A percentile compares a stretch with the other conserved stretches of the same genome.
These are phyloP conservation scores for Blastobotrys raffinosifermentans DNA, from an alignment of 1,139 yeast genomes.

Conservation along the genomic window DNA sequence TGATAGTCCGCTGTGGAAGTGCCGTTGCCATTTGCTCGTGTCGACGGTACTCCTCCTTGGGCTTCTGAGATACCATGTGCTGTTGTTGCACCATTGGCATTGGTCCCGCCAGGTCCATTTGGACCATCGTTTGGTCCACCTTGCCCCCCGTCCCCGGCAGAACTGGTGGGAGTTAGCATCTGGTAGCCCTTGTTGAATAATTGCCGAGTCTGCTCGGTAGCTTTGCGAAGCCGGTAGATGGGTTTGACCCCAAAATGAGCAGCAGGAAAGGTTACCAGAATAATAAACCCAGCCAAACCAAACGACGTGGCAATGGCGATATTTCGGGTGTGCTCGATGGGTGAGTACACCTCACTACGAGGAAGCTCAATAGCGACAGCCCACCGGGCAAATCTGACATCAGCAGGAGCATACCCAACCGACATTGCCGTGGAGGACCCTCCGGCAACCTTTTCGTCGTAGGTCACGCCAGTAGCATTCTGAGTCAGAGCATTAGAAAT, in stretches of 20 bases:
- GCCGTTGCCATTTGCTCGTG: too few relatives aligned
- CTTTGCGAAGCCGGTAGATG: conserved; percentile 70
- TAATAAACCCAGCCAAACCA: conserved; percentile 72
- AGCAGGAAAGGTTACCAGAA: conserved; percentile 68
- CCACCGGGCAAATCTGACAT: conserved; percentile 56
- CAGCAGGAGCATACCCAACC: conserved; percentile 61
- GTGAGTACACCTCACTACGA: conserved; percentile 52
- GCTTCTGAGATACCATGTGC: too few relatives aligned
- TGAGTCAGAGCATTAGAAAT: conserved; percentile 37
- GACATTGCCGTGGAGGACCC: conserved; percentile 45
- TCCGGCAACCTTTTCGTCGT: conserved; percentile 40
- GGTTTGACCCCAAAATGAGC: conserved; percentile 87
- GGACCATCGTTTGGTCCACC: too few relatives aligned
- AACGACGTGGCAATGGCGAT: conserved; percentile 74
- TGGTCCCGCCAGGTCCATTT: too few relatives aligned
- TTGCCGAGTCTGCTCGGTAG: conserved; percentile 58
- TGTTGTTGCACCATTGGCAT: too few relatives aligned
- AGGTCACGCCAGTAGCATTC: conserved; percentile 45
- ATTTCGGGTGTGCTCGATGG: conserved; percentile 55
- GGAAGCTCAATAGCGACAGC: conserved; percentile 68
- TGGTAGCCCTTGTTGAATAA: not conserved
- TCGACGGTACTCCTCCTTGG: too few relatives aligned
- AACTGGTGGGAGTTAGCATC: too few relatives aligned
- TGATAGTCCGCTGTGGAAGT: too few relatives aligned
- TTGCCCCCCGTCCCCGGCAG: too few relatives aligned